Percentiles rank a stretch among this genome's conserved stretches.
Evolutionary conservation across 495 filamentous ascomycete genomes (phyloP).

Genomic region (Penicillium alfredii): DNA sequence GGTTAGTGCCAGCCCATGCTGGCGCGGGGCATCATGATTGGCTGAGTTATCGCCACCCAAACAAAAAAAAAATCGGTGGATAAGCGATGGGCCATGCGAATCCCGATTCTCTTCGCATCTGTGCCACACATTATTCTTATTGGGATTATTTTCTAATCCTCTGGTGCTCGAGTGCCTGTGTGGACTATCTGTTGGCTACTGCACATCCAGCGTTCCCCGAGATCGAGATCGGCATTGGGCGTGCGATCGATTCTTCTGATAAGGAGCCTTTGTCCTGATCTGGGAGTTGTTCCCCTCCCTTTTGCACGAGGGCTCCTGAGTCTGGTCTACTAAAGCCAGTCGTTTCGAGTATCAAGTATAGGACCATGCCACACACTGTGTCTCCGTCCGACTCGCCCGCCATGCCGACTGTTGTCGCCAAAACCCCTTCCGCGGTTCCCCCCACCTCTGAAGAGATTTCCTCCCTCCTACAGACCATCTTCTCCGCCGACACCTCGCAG

Average conservation of each 20-base stretch:
- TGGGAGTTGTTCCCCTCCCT: background rate
- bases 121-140: no score
- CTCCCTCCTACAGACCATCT: slow-evolving; percentile 65
- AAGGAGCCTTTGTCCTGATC: no score
- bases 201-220: background rate
- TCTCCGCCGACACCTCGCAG: slow-evolving; percentile 75
- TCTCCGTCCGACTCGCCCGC: slow-evolving; percentile 52
- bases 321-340: background rate
- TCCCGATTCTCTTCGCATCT: slow-evolving; percentile 1
- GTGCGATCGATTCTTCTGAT: no score
- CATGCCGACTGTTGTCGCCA: slow-evolving; percentile 57
- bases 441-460: slow-evolving; percentile 68
- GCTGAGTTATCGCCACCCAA: slow-evolving; percentile 14
- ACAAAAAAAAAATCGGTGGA: slow-evolving; percentile 23
- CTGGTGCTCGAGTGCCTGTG: no score
- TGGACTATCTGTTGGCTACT: no score
- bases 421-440: slow-evolving; percentile 46
- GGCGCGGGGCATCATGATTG: no score
- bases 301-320: background rate
- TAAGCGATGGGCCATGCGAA: slow-evolving; percentile 14
- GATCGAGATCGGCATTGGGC: no score
- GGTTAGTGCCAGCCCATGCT: slow-evolving; percentile 10
- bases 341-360: no score
- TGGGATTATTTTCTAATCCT: no score
- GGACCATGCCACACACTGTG: slow-evolving; percentile 61